Evolutionary conservation across 306 rosid species (phyloP).

Genomic region (Rosa lucieae): DNA sequence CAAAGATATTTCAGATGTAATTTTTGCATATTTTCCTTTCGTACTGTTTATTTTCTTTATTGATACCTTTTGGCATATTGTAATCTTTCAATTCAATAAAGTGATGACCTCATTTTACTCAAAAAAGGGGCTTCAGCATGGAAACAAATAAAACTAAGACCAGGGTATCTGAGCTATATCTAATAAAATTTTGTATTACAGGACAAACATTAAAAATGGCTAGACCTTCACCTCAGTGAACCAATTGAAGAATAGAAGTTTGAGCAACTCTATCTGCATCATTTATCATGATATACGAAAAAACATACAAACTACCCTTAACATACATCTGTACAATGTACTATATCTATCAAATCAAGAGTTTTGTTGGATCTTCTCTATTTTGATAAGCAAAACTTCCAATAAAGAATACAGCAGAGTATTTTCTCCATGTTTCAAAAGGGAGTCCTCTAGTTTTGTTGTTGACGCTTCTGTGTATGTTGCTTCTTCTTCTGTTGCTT

Average conservation of each 20-base stretch:
- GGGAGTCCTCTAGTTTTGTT: neutral
- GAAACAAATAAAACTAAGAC: no score
- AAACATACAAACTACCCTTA: neutral
- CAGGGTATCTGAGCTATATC: no score
- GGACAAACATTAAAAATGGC: no score
- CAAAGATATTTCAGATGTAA: no score
- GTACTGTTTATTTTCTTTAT: no score
- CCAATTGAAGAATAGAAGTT: neutral
- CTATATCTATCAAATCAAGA: neutral
- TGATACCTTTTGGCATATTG: no score
- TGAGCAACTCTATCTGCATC: no score
- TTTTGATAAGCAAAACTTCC: neutral
- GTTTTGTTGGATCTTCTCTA: neutral
- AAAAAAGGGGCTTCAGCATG: neutral
- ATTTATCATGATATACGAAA: neutral
- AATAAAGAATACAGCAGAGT: neutral
- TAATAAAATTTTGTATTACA: no score
- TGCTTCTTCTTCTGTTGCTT: conserved; percentile 11
- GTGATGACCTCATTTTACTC: no score
- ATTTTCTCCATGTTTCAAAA: neutral
- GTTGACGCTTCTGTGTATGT: conserved; percentile 1
- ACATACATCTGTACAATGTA: neutral
- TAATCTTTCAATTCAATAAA: no score
- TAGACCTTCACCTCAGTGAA: neutral
- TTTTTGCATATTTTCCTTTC: no score